Evolutionary conservation across 2,329 filamentous ascomycete species (phyloP).

Genomic region (Fusarium chuoi): DNA sequence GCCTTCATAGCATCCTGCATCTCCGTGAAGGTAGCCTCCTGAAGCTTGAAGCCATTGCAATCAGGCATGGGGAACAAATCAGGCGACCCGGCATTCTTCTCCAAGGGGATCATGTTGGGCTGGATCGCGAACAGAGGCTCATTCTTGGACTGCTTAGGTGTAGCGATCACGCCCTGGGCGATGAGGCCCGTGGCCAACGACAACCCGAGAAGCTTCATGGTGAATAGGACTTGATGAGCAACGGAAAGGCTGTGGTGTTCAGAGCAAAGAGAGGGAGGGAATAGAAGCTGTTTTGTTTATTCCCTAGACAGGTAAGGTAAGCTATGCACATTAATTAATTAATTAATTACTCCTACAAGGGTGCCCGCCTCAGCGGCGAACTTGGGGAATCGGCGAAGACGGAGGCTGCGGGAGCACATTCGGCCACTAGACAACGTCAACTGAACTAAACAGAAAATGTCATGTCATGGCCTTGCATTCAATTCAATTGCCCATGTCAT

Average conservation of each 20-base stretch:
- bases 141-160: conserved; percentile 1
- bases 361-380: background rate
- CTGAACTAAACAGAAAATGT: background rate
- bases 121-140: conserved; percentile 37
- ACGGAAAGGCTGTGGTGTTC: background rate
- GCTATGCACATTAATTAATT: background rate
- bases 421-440: background rate
- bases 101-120: conserved; percentile 49
- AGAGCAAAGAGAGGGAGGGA: background rate
- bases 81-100: conserved; percentile 50
- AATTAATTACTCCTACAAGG: background rate
- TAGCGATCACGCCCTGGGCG: conserved; percentile 21
- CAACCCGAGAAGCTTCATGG: conserved; percentile 38
- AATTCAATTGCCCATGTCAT: background rate
- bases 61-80: conserved; percentile 69
- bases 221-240: background rate
- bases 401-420: background rate
- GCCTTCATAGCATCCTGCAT: conserved; percentile 68
- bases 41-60: conserved; percentile 69
- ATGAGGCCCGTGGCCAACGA: conserved; percentile 40
- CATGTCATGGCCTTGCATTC: background rate
- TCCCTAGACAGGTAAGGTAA: background rate
- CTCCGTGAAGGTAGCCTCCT: conserved; percentile 76
- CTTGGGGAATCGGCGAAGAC: background rate
- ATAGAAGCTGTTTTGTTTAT: conserved; percentile 18